Evolutionary conservation across 1,139 yeast species (phyloP), one percentile per base, ranked within the genome.

Genomic region (Geotrichum restrictum): DNA sequence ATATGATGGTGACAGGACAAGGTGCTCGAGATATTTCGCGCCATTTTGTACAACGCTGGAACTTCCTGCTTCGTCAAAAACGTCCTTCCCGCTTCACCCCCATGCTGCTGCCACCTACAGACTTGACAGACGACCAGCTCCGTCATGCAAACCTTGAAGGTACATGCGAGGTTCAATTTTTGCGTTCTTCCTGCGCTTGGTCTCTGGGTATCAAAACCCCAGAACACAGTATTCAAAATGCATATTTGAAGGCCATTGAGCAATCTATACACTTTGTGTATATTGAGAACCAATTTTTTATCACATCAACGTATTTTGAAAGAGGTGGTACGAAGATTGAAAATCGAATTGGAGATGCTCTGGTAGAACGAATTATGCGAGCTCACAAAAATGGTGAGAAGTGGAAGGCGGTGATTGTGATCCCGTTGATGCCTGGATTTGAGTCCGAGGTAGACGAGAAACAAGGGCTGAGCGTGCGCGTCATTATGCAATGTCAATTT

Each of bases 21-120:
- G 82, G 91, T 5, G 98, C 98, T 0, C 77, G 98, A 56, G 99
- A 94, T 69, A 72, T 93, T 55, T 80, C 95, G 0, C 80, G 98
- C 53, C 98, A 93, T 69, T 94, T 94, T 69, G 95, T 91, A 13
- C 98, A 94, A 70, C 80, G 99, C 62, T 94, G 99, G 99, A 94
- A 94, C 67, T 94, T 88, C 63, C 74, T 93, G 47, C 69, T 93
- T 49, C 80, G 98, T 63, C 97, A 89, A 62, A 94, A 94, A 67
- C 75, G 97, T 53, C 98, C 98, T 4, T 88, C 96, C 52, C 79
- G 98, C 63, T 83, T 85, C 49, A 93, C 98, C 0, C 98, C 99
- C 0, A 71, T 94, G 53, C 75, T 94, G 49, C 77, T 95, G 0
- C 99, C 99, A 2, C 98, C 98, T 0, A 81, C 95, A 1, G 96